These are phyloP conservation scores for Papiliotrema fonsecae DNA, from an alignment of 1,284 basidiomycete species.

Conservation along the genomic window DNA sequence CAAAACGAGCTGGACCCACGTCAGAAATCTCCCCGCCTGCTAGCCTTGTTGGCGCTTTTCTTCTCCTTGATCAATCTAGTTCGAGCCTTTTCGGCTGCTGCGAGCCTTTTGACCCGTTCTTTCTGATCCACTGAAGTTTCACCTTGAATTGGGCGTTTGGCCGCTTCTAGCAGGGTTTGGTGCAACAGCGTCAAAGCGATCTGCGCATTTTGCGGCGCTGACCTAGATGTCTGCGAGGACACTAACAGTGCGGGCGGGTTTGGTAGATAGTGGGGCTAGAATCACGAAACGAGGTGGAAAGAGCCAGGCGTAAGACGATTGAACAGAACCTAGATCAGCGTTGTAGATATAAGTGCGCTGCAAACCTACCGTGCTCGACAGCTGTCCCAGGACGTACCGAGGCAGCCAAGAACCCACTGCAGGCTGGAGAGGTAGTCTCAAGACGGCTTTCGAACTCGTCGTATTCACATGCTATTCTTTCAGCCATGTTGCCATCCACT, in stretches of 20 bases:
- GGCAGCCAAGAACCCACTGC: conserved; percentile 39
- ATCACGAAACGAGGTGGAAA: neutral
- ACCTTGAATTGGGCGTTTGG: conserved; percentile 25
- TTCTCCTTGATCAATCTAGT: conserved; percentile 31
- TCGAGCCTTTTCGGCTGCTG: conserved; percentile 26
- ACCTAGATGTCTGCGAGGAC: conserved; percentile 33
- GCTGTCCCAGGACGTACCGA: conserved; percentile 29
- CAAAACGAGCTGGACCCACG: neutral
- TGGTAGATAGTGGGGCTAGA: conserved; percentile 30
- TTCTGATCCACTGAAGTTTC: conserved; percentile 36
- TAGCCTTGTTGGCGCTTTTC: conserved; percentile 23
- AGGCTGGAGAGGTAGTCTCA: conserved; percentile 27
- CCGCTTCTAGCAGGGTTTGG: conserved; percentile 25
- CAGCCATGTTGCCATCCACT: neutral
- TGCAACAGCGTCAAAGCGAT: conserved; percentile 30
- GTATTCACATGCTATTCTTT: conserved; percentile 44
- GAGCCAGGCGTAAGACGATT: neutral
- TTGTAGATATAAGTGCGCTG: neutral
- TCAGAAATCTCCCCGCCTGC: conserved; percentile 3
- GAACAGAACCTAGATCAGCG: neutral
- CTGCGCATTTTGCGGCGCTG: conserved; percentile 32
- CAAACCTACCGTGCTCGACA: conserved; percentile 36
- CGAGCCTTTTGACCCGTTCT: conserved; percentile 24
- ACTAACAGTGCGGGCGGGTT: conserved; percentile 36
- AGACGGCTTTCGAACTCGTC: conserved; percentile 45